Base-by-base conservation (phyloP, 306 rosid genomes). In the Gynostemma pentaphyllum region DNA sequence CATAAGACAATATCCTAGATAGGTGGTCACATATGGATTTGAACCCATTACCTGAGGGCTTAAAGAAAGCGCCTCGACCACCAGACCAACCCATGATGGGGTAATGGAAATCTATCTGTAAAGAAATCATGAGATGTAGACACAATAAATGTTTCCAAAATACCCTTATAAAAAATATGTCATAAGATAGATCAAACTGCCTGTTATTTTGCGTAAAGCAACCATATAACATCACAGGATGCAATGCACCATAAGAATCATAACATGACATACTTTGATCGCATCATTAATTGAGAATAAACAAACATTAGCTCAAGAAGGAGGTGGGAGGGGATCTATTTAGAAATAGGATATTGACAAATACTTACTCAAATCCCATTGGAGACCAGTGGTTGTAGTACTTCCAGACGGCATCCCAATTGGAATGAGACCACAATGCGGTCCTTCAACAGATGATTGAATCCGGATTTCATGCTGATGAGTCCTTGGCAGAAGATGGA, bases 371-470 rank as follows among this genome's bases (percentile, higher is more conserved):
- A 94, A 88, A 79, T 94, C 84, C 99, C 99, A 94, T 52, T 81
- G 32, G 32, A 94, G 97, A 45, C 99, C 99, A 0, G 87, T 82
- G 49, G 99, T 84, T 29, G 99, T 88, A 34, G 99, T 79, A 42
- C 85, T 82, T 73, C 76, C 85, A 27, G 97, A 88, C 19, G 96
- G 90, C 80, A 66, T 74, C 16, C 94, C 95, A 16, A 94, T 84
- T 62, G 99, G 95, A 69, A 94, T 46, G 61, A 88, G 95, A 64
- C 99, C 99, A 72, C 97, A 92, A 64, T 94, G 99, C 0, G 97
- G 94, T 54, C 99, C 99, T 80, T 84, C 95, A 11, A 81, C 73
- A 13, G 90, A 82, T 16, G 94, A 57, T 36, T 88, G 85, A 74
- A 94, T 71, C 22, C 68, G 75, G 41, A 94, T 94, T 75, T 86